A percentile compares a stretch with the other conserved stretches of the same genome.
phyloP scores from a whole-genome alignment of 2,329 filamentous ascomycete genomes.

The Claviceps sp. region DNA sequence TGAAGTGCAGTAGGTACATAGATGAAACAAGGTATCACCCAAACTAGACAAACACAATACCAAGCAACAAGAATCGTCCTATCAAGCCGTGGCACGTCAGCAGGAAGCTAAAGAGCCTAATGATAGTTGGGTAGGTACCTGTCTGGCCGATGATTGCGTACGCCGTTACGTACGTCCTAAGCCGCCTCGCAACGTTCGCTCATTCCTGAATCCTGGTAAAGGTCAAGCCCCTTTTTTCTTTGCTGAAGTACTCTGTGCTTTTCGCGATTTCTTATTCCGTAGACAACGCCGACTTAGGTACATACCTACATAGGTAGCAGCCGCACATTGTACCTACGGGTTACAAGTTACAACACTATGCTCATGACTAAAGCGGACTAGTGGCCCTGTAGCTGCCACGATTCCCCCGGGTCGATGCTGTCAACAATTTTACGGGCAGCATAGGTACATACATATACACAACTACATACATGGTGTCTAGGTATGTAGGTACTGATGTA shows the following conservation, averaged over 20 bases:
- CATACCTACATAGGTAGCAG: background rate
- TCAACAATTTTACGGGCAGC: background rate
- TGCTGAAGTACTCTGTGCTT: background rate
- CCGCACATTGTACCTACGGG: background rate
- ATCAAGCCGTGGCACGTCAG: background rate
- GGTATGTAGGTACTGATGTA: no score
- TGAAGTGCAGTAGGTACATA: no score
- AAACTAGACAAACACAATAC: background rate
- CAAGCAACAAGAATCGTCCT: background rate
- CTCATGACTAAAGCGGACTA: background rate
- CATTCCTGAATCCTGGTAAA: slow-evolving; percentile 1
- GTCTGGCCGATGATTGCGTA: background rate
- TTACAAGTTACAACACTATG: background rate
- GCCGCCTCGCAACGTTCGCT: background rate
- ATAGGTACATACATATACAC: background rate
- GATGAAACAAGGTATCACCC: background rate
- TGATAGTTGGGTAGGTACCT: background rate
- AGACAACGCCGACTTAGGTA: background rate
- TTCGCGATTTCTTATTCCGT: background rate
- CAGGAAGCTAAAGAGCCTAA: background rate
- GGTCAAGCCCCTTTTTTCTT: background rate
- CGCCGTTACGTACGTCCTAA: background rate
- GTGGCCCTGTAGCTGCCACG: background rate
- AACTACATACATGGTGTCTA: no score
- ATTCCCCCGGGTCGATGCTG: background rate